phyloP scores from a whole-genome alignment of 495 filamentous ascomycete species.

The Cetradonia linearis region DNA sequence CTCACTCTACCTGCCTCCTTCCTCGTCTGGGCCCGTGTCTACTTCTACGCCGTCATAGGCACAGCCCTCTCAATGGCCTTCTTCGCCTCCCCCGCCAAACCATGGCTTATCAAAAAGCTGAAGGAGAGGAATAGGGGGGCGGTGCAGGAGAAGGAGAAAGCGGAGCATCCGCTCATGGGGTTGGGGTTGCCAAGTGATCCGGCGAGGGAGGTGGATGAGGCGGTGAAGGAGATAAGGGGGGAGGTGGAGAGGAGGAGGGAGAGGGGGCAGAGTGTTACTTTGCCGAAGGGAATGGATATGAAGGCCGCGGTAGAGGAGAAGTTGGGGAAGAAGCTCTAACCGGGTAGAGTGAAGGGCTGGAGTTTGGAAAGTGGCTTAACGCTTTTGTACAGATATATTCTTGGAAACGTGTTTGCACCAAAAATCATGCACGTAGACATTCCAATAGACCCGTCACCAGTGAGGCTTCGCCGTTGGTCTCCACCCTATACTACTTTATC shows the following conservation, averaged over 20 bases:
- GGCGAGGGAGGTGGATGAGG: constrained; percentile 66
- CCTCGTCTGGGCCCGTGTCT: constrained; percentile 70
- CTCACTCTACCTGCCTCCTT: constrained; percentile 58
- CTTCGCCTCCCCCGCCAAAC: constrained; percentile 70
- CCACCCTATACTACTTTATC: no score
- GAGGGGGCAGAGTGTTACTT: constrained; percentile 39
- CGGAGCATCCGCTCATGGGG: constrained; percentile 55
- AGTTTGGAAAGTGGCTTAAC: background rate
- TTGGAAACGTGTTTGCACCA: no score
- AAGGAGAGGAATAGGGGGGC: constrained; percentile 44
- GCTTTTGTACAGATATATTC: background rate
- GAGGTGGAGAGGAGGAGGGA: constrained; percentile 56
- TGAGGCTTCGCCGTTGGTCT: no score
- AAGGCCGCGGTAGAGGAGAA: constrained; percentile 39
- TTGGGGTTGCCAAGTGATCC: constrained; percentile 74
- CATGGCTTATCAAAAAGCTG: constrained; percentile 45
- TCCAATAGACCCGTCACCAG: no score
- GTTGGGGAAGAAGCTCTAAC: constrained; percentile 32
- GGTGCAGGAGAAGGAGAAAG: constrained; percentile 25
- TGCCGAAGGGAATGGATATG: constrained; percentile 39
- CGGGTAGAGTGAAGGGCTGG: no score
- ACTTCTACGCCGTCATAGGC: constrained; percentile 73
- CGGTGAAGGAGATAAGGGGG: constrained; percentile 59
- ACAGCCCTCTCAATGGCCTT: constrained; percentile 55
- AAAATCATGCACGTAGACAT: no score